Base-by-base conservation (phyloP, 495 filamentous ascomycete genomes). In the Neurospora sp. region DNA sequence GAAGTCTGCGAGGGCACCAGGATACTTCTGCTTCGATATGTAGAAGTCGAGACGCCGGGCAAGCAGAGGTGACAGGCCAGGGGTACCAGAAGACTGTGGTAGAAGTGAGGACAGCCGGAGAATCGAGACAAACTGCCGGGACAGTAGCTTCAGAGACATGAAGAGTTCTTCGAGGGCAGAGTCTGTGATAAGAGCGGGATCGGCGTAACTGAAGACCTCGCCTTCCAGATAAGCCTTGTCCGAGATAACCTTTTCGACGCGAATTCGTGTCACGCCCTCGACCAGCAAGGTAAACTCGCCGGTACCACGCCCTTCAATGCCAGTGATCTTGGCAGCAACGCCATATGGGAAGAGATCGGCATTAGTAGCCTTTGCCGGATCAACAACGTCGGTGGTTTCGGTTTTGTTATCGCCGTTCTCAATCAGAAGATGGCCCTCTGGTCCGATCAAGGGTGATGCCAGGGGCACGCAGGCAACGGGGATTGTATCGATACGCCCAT, bases 1-100 rank as follows among this genome's bases (percentile, higher is more conserved):
- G 75, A 98, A 97, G 78, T 99, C 96, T 8, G 96, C 96, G n/a
- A 99, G 84, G 8, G 87, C 85, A 8, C 95, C 96, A 5, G 96
- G 94, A 71, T 97, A 92, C 70, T 91, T 90, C 73, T 94, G 94
- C 79, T 87, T 89, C 1, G 87, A 86, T 69, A 99, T 96, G 77
- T 93, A 94, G 8, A 94, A 79, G 79, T 97, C 93, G 16, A 98
- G 87, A 65, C 93, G 89, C 31, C 94, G 87, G 0, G 93, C 91
- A 45, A 97, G 86, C n/a, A 95, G 83, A 1, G 94, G 94, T 6
- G 94, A 94, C 16, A 98, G 78, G 10, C 88, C 87, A 40, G 87
- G 85, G 16, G 86, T 84, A 35, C 87, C 81, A 42, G 82, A 82
- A 27, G 85, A 83, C 4, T 83, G 85, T n/a, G 93, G 89, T 3